Evolutionary conservation across 2,329 filamentous ascomycete species (phyloP), one percentile per base, ranked within the genome.

Genomic region (Septoria linicola): DNA sequence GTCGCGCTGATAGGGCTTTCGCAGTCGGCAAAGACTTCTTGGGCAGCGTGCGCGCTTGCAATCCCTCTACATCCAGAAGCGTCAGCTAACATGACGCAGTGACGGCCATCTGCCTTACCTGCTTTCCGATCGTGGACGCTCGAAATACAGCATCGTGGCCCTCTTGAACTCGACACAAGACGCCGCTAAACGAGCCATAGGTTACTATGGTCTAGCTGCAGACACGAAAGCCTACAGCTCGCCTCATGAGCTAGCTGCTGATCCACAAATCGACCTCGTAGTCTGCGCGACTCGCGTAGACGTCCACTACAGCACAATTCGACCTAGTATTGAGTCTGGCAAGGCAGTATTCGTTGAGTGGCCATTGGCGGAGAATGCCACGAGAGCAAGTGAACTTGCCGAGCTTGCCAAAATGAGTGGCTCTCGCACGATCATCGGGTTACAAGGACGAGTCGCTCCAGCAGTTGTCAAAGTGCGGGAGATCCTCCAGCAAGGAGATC

Each of bases 101-200:
- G 59, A 62, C 20, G 80, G 77, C 2, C 82, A 85, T 59, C 73
- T 85, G 0, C 80, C 83, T 0, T 84, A 83, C 62, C 76, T 85
- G 2, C 78, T 78, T 0, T 65, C 73, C 0, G 73, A 74, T 6
- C 70, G 69, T 13, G 60, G 62, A 2, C 65, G 65, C 1, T 44
- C 66, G 2, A 63, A 69, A 4, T 79, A 78, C 61, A 64, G 73
- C 23, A 73, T 80, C 51, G 70, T 72, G n/a, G 77, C 76, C 6
- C 66, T 80, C 1, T 72, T 73, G 57, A 80, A 80, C 63, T 74
- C 72, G 14, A 72, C 67, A 8, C 63, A 72, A 31, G 67, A 71
- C 5, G 72, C 72, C 1, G 74, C 76, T 0, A 56, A 68, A 39
- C 67, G 62, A 13, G 73, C 77, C 3, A 73, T 78, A 39, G 56